Base-by-base conservation (phyloP, 1,284 basidiomycete species). In the Tetrapyrgos nigripes region DNA sequence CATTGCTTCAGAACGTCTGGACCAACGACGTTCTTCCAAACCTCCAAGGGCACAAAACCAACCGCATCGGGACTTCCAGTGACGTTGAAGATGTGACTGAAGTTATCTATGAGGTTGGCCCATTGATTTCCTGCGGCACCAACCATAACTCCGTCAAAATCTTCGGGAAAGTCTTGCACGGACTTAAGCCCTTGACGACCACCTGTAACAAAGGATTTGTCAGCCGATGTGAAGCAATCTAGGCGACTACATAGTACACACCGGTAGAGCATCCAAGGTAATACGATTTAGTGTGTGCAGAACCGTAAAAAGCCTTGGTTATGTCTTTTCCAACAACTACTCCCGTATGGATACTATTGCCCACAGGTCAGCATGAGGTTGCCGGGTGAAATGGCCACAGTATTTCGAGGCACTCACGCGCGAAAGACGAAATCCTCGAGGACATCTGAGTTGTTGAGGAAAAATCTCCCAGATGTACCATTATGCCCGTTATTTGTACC, bases 1-100 rank as follows among this genome's bases (percentile, higher is more conserved):
- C 72, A 74, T n/a, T n/a, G n/a, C n/a, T n/a, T n/a, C n/a, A n/a
- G n/a, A 17, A 67, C 58, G 24, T 66, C 58, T 13, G 35, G 17
- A 13, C 59, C 48, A 19, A 65, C 46, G 13, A 56, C 21, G 11
- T 24, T 11, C 19, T 26, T 11, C 65, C 64, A 64, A 11, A 27
- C 11, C 5, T 35, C 52, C 11, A 55, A 31, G 5, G 61, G 28
- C 3, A 67, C 28, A 35, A 62, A 62, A 5, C 55, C 48, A 4
- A 56, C 50, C 8, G 48, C 53, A 31, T 40, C 23, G 4, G 51
- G 8, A 26, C 27, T 21, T 47, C 17, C 58, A 48, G 43, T 57
- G 44, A 43, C 55, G 40, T 5, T 43, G 50, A 17, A 44, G 24
- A 52, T 50, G 13, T 44, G 53, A 10, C 35, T 58, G 19, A 19